These are phyloP conservation scores for Achaetomium macrosporum DNA, from an alignment of 2,329 filamentous ascomycete species.

Conservation along the genomic window DNA sequence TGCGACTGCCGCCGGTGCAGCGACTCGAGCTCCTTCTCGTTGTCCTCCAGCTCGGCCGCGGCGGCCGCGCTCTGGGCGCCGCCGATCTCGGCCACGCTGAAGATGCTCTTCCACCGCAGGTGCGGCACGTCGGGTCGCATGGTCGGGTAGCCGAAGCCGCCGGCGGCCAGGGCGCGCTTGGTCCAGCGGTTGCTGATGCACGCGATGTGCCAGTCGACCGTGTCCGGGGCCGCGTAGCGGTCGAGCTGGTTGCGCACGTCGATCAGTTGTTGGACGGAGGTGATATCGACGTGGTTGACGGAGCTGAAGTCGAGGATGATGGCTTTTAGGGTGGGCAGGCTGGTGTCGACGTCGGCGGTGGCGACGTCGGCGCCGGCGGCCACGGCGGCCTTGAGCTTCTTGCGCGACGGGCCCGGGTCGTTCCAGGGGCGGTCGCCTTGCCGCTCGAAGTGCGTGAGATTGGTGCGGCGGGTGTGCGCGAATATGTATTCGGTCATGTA, in stretches of 20 bases:
- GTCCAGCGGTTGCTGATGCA: constrained; percentile 52
- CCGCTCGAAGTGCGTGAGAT: constrained; percentile 9
- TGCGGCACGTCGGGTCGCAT: constrained; percentile 45
- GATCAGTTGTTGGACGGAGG: constrained; percentile 50
- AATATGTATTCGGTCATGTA: constrained; percentile 66
- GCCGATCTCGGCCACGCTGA: constrained; percentile 81
- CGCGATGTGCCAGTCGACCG: constrained; percentile 50
- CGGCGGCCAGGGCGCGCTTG: constrained; percentile 62
- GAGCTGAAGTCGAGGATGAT: constrained; percentile 53
- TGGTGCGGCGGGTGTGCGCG: constrained; percentile 43
- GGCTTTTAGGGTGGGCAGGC: constrained; percentile 44
- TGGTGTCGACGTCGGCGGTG: constrained; percentile 28
- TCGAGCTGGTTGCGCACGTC: constrained; percentile 51
- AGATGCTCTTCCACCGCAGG: constrained; percentile 87
- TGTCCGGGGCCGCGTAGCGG: constrained; percentile 43
- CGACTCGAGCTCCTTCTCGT: constrained; percentile 41
- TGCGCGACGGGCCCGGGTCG: constrained; percentile 40
- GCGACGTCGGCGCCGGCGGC: constrained; percentile 28
- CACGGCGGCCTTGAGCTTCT: constrained; percentile 28
- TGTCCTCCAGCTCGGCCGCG: constrained; percentile 57
- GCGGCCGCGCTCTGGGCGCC: constrained; percentile 64
- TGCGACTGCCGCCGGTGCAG: constrained; percentile 9
- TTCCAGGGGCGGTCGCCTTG: constrained; percentile 50
- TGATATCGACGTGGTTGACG: constrained; percentile 53
- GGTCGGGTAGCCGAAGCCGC: constrained; percentile 81